Base-by-base conservation (phyloP, 108 stramenopile species). In the Cyclotella choctawhatcheeana region DNA sequence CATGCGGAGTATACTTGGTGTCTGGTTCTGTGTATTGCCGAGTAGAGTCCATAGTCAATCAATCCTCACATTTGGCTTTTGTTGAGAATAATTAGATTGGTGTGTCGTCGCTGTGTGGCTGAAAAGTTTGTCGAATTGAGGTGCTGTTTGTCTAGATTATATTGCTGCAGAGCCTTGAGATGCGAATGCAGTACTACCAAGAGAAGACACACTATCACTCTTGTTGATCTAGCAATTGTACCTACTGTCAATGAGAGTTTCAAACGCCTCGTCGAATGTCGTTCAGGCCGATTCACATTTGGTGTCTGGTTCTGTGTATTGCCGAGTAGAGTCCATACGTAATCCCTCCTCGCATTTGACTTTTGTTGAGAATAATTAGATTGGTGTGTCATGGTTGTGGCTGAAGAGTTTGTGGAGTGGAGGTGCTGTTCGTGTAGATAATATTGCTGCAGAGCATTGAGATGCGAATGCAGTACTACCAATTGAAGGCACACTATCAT, bases 361-460 rank as follows among this genome's bases (percentile, higher is more conserved):
- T n/a, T n/a, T n/a, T n/a, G n/a, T n/a, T n/a, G n/a, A n/a, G n/a
- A n/a, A n/a, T n/a, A n/a, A n/a, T n/a, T n/a, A n/a, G n/a, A n/a
- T n/a, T n/a, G n/a, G 61, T 5, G 52, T 71, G 47, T 79, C 80
- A 47, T 82, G 68, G 21, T 60, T 76, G 26, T 66, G 71, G 21
- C 52, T 27, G 30, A 73, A 79, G 21, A 75, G 3, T n/a, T n/a
- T n/a, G n/a, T n/a, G n/a, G n/a, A n/a, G n/a, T n/a, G n/a, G n/a
- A n/a, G n/a, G n/a, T n/a, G n/a, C n/a, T n/a, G n/a, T n/a, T n/a
- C n/a, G n/a, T n/a, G n/a, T n/a, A n/a, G n/a, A n/a, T 40, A 40
- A 58, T 7, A 44, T 21, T 20, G 67, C 27, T 27, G 75, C 48
- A 33, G 71, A 77, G 5, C 22, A 37, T 34, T 44, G 16, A 1